phyloP scores from a whole-genome alignment of 139 green algal species.

The Eudorina sp. region DNA sequence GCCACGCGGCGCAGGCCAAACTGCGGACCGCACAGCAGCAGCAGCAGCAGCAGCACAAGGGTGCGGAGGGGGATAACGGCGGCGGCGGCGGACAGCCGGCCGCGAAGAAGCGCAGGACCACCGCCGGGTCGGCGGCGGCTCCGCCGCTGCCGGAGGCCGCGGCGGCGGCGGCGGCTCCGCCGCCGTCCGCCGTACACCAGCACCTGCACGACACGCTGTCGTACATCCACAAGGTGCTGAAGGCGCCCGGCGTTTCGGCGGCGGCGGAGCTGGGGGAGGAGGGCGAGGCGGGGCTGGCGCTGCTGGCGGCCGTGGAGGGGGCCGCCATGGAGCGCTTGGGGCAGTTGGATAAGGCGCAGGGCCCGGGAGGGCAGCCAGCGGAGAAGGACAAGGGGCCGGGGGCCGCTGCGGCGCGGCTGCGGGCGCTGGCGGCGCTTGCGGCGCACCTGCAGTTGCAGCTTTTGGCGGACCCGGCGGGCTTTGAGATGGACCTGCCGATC shows the following conservation, averaged over 20 bases:
- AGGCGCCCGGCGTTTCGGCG: background rate
- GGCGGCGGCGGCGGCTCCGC: background rate
- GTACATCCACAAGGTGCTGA: slow-evolving; percentile 19
- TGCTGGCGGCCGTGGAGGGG: slow-evolving; percentile 28
- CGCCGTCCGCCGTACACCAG: background rate
- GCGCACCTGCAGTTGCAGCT: slow-evolving; percentile 77
- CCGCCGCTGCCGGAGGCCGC: too few species aligned
- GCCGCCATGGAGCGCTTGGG: background rate
- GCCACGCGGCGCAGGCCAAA: slow-evolving; percentile 35
- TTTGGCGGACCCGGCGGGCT: slow-evolving; percentile 62
- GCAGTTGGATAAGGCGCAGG: background rate
- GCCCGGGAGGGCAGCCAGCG: background rate
- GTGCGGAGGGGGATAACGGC: background rate
- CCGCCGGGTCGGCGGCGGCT: slow-evolving; percentile 28
- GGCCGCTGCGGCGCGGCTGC: slow-evolving; percentile 1
- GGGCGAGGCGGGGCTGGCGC: background rate
- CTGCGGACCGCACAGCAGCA: slow-evolving; percentile 4
- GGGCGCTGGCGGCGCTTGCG: slow-evolving; percentile 63
- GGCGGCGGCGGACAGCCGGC: background rate
- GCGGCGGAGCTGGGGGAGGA: slow-evolving; percentile 14
- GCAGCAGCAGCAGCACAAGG: background rate
- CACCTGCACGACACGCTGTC: slow-evolving; percentile 31
- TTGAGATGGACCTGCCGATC: slow-evolving; percentile 66
- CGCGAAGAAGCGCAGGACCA: slow-evolving; percentile 38
- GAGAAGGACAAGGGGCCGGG: background rate